These are phyloP conservation scores for Emmonsiellopsis sp. DNA, from an alignment of 2,329 filamentous ascomycete species.

Conservation along the genomic window DNA sequence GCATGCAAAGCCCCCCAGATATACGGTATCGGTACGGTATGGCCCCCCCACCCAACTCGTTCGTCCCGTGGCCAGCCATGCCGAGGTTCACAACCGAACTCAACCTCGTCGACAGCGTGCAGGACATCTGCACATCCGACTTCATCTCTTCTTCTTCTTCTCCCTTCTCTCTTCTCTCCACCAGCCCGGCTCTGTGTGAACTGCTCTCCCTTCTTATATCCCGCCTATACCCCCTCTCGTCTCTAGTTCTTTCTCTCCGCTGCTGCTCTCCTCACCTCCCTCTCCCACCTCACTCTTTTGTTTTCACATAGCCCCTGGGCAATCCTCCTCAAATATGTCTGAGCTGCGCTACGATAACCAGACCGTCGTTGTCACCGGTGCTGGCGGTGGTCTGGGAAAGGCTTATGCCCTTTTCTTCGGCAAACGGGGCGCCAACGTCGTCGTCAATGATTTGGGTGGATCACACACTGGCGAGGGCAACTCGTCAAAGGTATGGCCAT, in stretches of 20 bases:
- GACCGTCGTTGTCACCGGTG: constrained; percentile 81
- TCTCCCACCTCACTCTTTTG: background rate
- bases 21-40: no score
- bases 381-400: constrained; percentile 72
- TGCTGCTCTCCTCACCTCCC: no score
- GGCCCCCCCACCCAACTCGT: no score
- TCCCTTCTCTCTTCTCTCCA: no score
- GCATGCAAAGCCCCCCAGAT: no score
- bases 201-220: no score
- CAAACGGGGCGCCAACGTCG: constrained; percentile 82
- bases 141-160: background rate
- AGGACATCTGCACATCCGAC: background rate
- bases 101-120: background rate
- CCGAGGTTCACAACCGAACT: background rate
- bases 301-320: background rate
- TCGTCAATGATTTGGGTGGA: constrained; percentile 91
- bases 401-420: constrained; percentile 85
- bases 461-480: constrained; percentile 89
- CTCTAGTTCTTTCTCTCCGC: no score
- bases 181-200: no score
- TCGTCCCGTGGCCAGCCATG: background rate
- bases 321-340: constrained; percentile 43
- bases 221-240: no score
- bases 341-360: constrained; percentile 79
- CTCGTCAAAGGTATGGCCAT: constrained; percentile 63